Conservation (phyloP, 2,329 filamentous ascomycete genomes). For the Atkinsonella hypoxylon region DNA sequence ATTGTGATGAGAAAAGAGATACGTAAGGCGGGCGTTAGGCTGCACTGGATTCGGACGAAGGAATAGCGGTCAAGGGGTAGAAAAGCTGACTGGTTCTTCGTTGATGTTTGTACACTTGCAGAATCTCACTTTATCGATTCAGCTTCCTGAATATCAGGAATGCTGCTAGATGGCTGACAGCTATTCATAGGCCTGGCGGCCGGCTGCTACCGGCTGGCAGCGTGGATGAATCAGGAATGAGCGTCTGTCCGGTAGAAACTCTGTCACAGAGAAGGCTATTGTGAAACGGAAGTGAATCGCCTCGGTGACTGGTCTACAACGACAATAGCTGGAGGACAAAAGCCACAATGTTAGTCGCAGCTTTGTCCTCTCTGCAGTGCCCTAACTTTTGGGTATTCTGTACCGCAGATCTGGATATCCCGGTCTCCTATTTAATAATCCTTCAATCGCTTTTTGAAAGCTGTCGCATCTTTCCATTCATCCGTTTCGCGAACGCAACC, state of each 20-base stretch:
- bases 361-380: too few relatives aligned
- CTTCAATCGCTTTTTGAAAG: not conserved
- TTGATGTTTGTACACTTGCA: not conserved
- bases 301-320: too few relatives aligned
- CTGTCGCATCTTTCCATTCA: not conserved
- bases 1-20: not conserved
- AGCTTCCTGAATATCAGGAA: not conserved
- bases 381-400: too few relatives aligned
- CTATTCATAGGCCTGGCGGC: not conserved
- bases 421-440: too few relatives aligned
- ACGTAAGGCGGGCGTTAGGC: not conserved
- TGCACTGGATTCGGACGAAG: not conserved
- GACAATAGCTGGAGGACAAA: too few relatives aligned
- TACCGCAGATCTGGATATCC: too few relatives aligned
- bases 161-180: not conserved
- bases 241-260: too few relatives aligned
- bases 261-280: too few relatives aligned
- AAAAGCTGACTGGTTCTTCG: not conserved
- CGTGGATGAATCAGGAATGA: not conserved
- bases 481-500: not conserved
- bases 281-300: too few relatives aligned
- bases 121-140: too few relatives aligned
- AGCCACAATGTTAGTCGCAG: too few relatives aligned
- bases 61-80: not conserved
- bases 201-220: not conserved